These are phyloP conservation scores for Populus tremula DNA, from an alignment of 345 rosid species.

Conservation along the genomic window DNA sequence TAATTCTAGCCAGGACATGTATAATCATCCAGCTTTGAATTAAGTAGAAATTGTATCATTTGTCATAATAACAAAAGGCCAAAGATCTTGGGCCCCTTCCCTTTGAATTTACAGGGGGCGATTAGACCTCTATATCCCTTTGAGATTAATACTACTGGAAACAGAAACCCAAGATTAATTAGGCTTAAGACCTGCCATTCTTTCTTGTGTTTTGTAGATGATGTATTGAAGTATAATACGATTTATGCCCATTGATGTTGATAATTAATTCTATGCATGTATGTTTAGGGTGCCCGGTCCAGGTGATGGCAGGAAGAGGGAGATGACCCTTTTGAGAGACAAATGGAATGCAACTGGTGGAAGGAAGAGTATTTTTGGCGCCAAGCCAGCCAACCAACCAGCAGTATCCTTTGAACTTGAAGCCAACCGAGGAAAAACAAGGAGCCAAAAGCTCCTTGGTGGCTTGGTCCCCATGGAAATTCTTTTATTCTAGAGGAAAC, in stretches of 20 bases:
- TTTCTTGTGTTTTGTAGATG: background rate
- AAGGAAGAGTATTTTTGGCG: conserved; percentile 4
- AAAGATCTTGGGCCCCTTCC: background rate
- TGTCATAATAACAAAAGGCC: background rate
- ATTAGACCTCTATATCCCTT: background rate
- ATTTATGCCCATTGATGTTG: too few species aligned
- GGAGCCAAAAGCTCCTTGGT: background rate
- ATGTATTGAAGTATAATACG: background rate
- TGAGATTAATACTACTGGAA: background rate
- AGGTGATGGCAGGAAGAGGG: background rate
- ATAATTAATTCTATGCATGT: background rate
- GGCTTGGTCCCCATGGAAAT: background rate
- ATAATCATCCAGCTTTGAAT: background rate
- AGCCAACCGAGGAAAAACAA: background rate
- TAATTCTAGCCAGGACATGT: background rate
- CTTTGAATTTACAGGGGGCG: background rate
- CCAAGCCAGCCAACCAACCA: background rate
- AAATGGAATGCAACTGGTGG: background rate
- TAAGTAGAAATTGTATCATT: background rate
- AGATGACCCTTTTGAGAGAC: background rate
- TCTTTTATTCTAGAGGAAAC: background rate
- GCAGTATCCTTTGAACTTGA: background rate
- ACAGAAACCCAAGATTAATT: background rate
- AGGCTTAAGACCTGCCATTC: background rate
- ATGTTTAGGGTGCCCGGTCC: background rate